A percentile compares a stretch with the other conserved stretches of the same genome.
Evolutionary conservation across 1,284 basidiomycete species (phyloP).

Genomic region (Porodaedalea pini): DNA sequence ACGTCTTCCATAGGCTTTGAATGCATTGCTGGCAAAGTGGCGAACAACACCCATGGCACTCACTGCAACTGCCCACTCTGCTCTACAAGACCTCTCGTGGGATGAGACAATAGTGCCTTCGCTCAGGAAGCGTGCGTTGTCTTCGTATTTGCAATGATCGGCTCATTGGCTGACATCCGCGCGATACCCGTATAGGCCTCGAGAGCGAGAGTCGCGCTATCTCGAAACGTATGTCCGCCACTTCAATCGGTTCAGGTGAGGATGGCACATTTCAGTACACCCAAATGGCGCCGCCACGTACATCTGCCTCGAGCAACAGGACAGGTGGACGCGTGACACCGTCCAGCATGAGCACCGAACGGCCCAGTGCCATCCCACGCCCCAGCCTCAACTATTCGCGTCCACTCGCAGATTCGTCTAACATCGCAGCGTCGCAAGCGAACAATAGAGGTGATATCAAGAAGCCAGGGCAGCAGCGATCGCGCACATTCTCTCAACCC

Average conservation of each 20-base stretch:
- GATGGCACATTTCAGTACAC: constrained; percentile 28
- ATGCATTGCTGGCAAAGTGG: constrained; percentile 13
- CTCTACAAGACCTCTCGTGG: constrained; percentile 56
- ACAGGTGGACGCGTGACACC: constrained; percentile 20
- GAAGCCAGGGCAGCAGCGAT: constrained; percentile 30
- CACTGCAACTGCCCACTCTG: constrained; percentile 40
- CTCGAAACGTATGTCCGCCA: constrained; percentile 67
- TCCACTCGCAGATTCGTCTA: constrained; percentile 8
- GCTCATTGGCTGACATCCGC: constrained; percentile 10
- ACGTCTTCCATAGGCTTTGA: background rate
- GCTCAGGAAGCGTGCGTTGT: constrained; percentile 59
- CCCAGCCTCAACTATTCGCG: constrained; percentile 39
- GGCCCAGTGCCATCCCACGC: constrained; percentile 46
- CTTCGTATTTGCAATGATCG: constrained; percentile 9
- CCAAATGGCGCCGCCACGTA: background rate
- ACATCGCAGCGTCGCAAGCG: constrained; percentile 9
- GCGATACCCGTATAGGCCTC: constrained; percentile 46
- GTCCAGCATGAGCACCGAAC: constrained; percentile 28
- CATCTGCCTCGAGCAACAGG: background rate
- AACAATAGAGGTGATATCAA: constrained; percentile 12
- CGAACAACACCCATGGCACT: constrained; percentile 15
- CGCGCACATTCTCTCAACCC: constrained; percentile 63
- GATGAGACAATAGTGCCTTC: constrained; percentile 70
- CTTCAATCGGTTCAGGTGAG: constrained; percentile 56
- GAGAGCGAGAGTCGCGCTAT: constrained; percentile 69